Base-by-base conservation (phyloP, 345 rosid species). In the Rhodomyrtus tomentosa region DNA sequence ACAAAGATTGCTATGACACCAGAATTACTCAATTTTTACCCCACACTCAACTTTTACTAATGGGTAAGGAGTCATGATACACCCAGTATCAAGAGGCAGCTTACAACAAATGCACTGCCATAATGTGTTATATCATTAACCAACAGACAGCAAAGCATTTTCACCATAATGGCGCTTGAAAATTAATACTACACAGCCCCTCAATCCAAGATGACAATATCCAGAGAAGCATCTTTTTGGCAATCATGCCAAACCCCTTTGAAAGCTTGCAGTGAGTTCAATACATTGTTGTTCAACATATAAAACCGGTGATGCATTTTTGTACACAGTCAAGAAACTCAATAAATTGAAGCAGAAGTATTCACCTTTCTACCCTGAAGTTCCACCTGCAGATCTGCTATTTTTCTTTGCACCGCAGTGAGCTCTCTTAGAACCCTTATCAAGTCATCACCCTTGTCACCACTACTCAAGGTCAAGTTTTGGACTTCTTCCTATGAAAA, bases 331-430 rank as follows among this genome's bases (percentile, higher is more conserved):
- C 29, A 59, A 59, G 73, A 84, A 10, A 15, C 59, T 18, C 29
- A 48, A 24, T 81, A 29, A n/a, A 55, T 16, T 27, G 27, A 38
- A 15, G 36, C 85, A 32, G 58, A 55, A 49, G 45, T 18, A 51
- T 14, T 73, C 85, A 96, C 99, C 99, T 96, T 98, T 87, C 99
- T 91, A 72, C 99, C 99, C 91, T 98, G 98, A 88, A 98, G 96
- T 88, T 98, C 98, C 36, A 95, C 99, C 89, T 96, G 99, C 84
- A 96, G 90, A 86, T 98, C 99, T 27, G 98, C 95, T 74, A 95
- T 98, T 90, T 96, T 96, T 80, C 99, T 92, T 82, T 96, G 99
- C 9, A 98, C 98, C 84, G 92, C 82, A n/a, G 95, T 96, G 79
- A 98, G 89, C 87, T 98, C 98, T 50, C 98, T 89, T 56, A 96